Evolutionary conservation across 768 basidiomycete genomes (phyloP).

Genomic region (Boletus pseudopeckii): DNA sequence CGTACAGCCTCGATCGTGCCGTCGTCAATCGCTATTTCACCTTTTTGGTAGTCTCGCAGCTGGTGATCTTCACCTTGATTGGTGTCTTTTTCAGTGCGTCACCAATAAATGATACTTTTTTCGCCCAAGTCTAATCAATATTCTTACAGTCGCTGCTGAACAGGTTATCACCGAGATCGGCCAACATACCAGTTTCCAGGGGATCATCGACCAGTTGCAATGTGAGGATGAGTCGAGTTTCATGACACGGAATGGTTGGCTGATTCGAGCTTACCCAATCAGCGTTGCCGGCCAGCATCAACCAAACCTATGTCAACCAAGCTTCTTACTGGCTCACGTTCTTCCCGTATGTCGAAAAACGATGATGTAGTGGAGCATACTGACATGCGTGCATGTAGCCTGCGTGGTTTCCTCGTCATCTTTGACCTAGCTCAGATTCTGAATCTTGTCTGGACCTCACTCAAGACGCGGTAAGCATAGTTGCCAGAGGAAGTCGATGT

Average conservation of each 20-base stretch:
- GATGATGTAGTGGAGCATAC: neutral
- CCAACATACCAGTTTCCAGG: slow-evolving; percentile 41
- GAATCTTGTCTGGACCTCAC: slow-evolving; percentile 81
- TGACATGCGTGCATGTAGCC: slow-evolving; percentile 37
- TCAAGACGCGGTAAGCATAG: slow-evolving; percentile 68
- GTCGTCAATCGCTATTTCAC: slow-evolving; percentile 91
- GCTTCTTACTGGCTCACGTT: slow-evolving; percentile 90
- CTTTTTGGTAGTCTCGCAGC: slow-evolving; percentile 90
- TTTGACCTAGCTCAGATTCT: slow-evolving; percentile 96
- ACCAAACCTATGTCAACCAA: slow-evolving; percentile 88
- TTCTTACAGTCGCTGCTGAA: slow-evolving; percentile 30
- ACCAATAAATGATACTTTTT: neutral
- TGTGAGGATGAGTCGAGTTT: slow-evolving; percentile 28
- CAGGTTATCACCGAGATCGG: slow-evolving; percentile 49
- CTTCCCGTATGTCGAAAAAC: slow-evolving; percentile 67
- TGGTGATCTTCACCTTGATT: slow-evolving; percentile 91
- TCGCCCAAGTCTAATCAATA: neutral
- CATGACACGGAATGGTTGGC: neutral
- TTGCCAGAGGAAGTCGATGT: neutral
- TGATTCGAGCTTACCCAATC: slow-evolving; percentile 33
- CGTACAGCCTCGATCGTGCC: slow-evolving; percentile 77
- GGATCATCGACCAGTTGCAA: slow-evolving; percentile 45
- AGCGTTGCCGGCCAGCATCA: slow-evolving; percentile 73
- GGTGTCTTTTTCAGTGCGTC: slow-evolving; percentile 84
- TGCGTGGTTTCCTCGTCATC: slow-evolving; percentile 91